Percentiles rank a stretch among this genome's conserved stretches.
Conservation (phyloP, 805 yeast species). For the Metschnikowia kunwiensis region DNA sequence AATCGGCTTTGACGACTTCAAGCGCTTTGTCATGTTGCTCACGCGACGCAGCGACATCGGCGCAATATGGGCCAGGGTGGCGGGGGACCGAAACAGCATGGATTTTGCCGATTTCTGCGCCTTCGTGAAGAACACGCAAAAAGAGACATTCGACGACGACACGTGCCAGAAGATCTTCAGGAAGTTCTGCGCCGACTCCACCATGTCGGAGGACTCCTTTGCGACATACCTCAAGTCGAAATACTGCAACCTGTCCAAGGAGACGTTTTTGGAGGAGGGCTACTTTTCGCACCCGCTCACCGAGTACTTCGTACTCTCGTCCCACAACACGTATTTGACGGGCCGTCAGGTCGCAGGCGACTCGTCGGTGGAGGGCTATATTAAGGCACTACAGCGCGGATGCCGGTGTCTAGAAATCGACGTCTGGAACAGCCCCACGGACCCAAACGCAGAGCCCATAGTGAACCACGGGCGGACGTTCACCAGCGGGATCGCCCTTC, state of each 20-base stretch:
- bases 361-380: slow-evolving; percentile 87
- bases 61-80: slow-evolving; percentile 43
- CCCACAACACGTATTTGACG: slow-evolving; percentile 87
- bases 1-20: slow-evolving; percentile 70
- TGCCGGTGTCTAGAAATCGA: slow-evolving; percentile 95
- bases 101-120: slow-evolving; percentile 20
- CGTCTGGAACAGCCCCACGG: slow-evolving; percentile 77
- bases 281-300: slow-evolving; percentile 57
- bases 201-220: slow-evolving; percentile 4
- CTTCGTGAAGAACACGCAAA: slow-evolving; percentile 50
- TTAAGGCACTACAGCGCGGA: slow-evolving; percentile 82
- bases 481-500: slow-evolving; percentile 67
- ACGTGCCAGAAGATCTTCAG: slow-evolving; percentile 28
- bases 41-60: slow-evolving; percentile 64
- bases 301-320: slow-evolving; percentile 86
- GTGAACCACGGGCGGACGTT: slow-evolving; percentile 89
- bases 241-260: slow-evolving; percentile 10
- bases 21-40: slow-evolving; percentile 64
- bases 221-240: slow-evolving; percentile 12
- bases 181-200: slow-evolving; percentile 18
- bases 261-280: slow-evolving; percentile 7
- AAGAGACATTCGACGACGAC: slow-evolving; percentile 35
- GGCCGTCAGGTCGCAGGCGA: slow-evolving; percentile 88
- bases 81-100: slow-evolving; percentile 23
- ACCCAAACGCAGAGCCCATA: slow-evolving; percentile 59